Percentiles rank a stretch among this genome's conserved stretches.
These are phyloP conservation scores for Jamesozyma rosinii DNA, from an alignment of 805 yeast species.

Conservation along the genomic window DNA sequence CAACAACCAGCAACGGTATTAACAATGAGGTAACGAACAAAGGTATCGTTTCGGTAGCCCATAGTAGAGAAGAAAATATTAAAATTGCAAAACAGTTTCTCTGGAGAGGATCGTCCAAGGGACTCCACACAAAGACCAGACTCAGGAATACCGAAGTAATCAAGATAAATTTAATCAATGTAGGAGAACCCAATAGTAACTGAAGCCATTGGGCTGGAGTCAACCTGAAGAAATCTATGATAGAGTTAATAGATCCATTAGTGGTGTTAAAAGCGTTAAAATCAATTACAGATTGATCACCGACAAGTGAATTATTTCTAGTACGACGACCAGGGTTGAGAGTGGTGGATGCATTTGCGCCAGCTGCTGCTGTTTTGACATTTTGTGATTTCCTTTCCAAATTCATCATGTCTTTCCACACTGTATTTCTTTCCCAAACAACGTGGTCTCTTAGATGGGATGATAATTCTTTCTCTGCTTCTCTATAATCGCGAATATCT, in stretches of 20 bases:
- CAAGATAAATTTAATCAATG: slow-evolving; percentile 34
- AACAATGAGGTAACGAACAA: slow-evolving; percentile 79
- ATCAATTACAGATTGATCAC: neutral
- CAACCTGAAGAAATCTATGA: slow-evolving; percentile 12
- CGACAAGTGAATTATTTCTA: slow-evolving; percentile 1
- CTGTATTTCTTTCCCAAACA: slow-evolving; percentile 95
- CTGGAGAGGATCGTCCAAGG: slow-evolving; percentile 53
- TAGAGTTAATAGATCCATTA: slow-evolving; percentile 4
- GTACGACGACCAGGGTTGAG: neutral
- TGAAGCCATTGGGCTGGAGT: slow-evolving; percentile 10
- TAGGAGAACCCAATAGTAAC: slow-evolving; percentile 4
- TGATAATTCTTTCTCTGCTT: slow-evolving; percentile 42
- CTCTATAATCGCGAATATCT: slow-evolving; percentile 4
- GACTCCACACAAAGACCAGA: slow-evolving; percentile 23
- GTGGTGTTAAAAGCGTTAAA: neutral
- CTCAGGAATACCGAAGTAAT: slow-evolving; percentile 42
- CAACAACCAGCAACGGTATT: slow-evolving; percentile 73
- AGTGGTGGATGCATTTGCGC: neutral
- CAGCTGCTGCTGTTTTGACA: slow-evolving; percentile 35
- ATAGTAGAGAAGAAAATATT: slow-evolving; percentile 69
- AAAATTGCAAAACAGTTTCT: slow-evolving; percentile 76
- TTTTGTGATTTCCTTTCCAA: slow-evolving; percentile 80
- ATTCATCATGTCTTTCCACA: slow-evolving; percentile 94
- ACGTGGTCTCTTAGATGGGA: slow-evolving; percentile 76
- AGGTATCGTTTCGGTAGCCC: slow-evolving; percentile 89